phyloP scores from a whole-genome alignment of 371 early-diverging fungal genomes.

The Mucor circinelloides region DNA sequence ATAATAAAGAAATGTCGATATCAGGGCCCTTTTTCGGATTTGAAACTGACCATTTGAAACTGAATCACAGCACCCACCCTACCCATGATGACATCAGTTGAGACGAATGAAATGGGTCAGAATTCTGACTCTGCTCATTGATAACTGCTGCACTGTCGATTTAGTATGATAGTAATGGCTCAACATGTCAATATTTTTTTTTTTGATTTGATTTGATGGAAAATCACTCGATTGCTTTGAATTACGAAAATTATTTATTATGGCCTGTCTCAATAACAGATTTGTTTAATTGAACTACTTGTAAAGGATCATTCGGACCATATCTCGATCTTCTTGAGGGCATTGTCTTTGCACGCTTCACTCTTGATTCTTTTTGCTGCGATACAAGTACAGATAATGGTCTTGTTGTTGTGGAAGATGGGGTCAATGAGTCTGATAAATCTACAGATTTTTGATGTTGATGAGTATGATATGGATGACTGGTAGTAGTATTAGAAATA shows the following conservation, averaged over 20 bases:
- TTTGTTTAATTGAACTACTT: conserved; percentile 37
- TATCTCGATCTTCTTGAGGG: conserved; percentile 32
- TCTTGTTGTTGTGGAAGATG: conserved; percentile 1
- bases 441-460: not conserved
- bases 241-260: conserved; percentile 13
- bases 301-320: conserved; percentile 31
- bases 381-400: conserved; percentile 1
- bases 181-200: not conserved
- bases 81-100: too few species aligned
- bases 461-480: conserved; percentile 2
- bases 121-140: too few species aligned
- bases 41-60: not conserved
- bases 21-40: not conserved
- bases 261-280: conserved; percentile 15
- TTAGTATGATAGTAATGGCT: not conserved
- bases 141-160: not conserved
- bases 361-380: conserved; percentile 9
- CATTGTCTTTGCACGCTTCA: conserved; percentile 31
- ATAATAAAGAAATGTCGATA: not conserved
- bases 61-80: too few species aligned
- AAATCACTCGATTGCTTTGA: not conserved
- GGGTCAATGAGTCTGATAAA: not conserved
- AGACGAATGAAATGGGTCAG: too few species aligned
- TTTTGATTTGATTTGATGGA: not conserved
- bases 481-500: not conserved